Evolutionary conservation across 495 filamentous ascomycete species (phyloP).

Genomic region (Penicillium goetzii): DNA sequence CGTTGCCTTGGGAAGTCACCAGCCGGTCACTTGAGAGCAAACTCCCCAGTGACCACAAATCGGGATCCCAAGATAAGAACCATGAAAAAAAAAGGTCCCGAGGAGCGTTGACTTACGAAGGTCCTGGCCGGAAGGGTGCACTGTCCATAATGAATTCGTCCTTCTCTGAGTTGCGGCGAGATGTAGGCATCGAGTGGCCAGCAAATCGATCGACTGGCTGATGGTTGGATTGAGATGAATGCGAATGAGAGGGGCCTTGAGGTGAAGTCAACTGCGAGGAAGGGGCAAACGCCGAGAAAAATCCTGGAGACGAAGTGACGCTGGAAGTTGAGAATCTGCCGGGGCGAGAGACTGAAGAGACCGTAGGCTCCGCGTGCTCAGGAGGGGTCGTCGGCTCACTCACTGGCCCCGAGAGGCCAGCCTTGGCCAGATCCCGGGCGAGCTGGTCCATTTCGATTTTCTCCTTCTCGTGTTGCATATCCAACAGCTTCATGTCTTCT

Average conservation of each 20-base stretch:
- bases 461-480: slow-evolving; percentile 77
- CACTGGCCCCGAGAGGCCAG: slow-evolving; percentile 68
- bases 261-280: slow-evolving; percentile 69
- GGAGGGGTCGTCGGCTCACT: slow-evolving; percentile 98
- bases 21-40: background rate
- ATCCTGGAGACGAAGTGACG: slow-evolving; percentile 75
- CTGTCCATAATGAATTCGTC: slow-evolving; percentile 46
- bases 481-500: slow-evolving; percentile 83
- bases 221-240: slow-evolving; percentile 25
- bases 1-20: slow-evolving; percentile 3
- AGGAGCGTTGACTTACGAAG: slow-evolving; percentile 43
- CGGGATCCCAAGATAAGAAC: background rate
- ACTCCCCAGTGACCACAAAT: too few species aligned
- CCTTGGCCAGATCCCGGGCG: slow-evolving; percentile 71
- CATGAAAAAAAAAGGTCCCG: background rate
- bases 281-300: slow-evolving; percentile 73
- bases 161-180: slow-evolving; percentile 67
- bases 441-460: slow-evolving; percentile 82
- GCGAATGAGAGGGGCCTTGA: slow-evolving; percentile 40
- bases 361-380: slow-evolving; percentile 78
- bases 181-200: slow-evolving; percentile 84
- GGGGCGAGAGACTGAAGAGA: slow-evolving; percentile 74
- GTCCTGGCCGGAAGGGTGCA: slow-evolving; percentile 41
- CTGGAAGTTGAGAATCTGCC: slow-evolving; percentile 84
- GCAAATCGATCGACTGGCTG: slow-evolving; percentile 49